Base-by-base conservation (phyloP, 306 rosid genomes). In the Fragaria vesca region DNA sequence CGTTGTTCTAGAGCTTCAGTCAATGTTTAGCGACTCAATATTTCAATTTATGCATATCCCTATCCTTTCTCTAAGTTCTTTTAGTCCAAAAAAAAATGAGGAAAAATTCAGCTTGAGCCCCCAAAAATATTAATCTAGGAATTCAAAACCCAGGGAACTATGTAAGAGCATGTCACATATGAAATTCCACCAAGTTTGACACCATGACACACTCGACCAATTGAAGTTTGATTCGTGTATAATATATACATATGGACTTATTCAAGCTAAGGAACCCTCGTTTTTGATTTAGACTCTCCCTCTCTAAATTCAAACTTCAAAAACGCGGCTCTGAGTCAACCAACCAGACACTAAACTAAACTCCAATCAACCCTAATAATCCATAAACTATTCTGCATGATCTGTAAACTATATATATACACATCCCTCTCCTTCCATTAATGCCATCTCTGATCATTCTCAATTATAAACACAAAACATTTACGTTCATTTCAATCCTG, bases 241-340 rank as follows among this genome's bases (percentile, higher is more conserved):
- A 38, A 66, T 17, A 66, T 66, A 68, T 8, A 5, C 46, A 2
- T 5, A 10, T 68, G 72, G 72, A 68, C 72, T 43, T 4, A 28
- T 68, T 68, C 72, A 68, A 68, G 55, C 71, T 38, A 50, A 26
- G 40, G 46, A 62, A 62, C 7, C 40, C 68, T 62, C 68, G 63
- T 62, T 42, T 62, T 28, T 62, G 32, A 62, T 32, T 66, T 80
- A 46, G 76, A 75, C 51, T 74, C 79, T 32, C 48, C 48, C 48
- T 38, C 48, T 57, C 83, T 4, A 20, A 45, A 45, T 75, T 81
- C 72, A 69, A 75, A 68, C 75, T 63, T 80, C 16, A 24, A 69
- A 72, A 75, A 51, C 76, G 62, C 66, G 80, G 76, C 71, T 67
- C 66, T 21, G 61, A 74, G 75, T 57, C 75, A 80, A 42, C 20